These are phyloP conservation scores for Podospora anserina DNA, from an alignment of 495 filamentous ascomycete genomes.

Conservation along the genomic window DNA sequence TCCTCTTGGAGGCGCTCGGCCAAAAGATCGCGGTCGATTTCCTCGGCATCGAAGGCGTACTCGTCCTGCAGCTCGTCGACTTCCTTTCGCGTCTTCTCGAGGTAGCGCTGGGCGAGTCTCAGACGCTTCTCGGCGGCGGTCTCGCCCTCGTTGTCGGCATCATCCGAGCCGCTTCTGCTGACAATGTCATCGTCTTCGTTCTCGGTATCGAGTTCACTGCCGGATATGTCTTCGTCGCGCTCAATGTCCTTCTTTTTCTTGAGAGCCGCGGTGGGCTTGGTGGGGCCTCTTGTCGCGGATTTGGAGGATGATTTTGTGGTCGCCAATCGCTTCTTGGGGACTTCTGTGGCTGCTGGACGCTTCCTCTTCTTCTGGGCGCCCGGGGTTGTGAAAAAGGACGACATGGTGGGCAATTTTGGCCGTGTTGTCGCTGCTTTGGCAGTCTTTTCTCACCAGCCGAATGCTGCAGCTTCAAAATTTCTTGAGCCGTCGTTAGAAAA, in stretches of 20 bases:
- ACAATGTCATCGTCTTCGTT: slow-evolving; percentile 32
- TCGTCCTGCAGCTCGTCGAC: slow-evolving; percentile 46
- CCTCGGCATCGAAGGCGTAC: slow-evolving; percentile 83
- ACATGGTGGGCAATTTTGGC: slow-evolving; percentile 51
- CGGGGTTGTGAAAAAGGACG: slow-evolving; percentile 81
- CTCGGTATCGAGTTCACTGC: slow-evolving; percentile 66
- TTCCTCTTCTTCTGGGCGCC: slow-evolving; percentile 79
- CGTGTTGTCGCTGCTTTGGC: slow-evolving; percentile 13
- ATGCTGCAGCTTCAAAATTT: slow-evolving; percentile 24
- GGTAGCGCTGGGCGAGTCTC: slow-evolving; percentile 86
- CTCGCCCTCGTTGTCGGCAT: slow-evolving; percentile 61
- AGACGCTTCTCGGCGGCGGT: slow-evolving; percentile 84
- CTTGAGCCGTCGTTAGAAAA: slow-evolving; percentile 21
- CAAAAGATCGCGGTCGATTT: slow-evolving; percentile 88
- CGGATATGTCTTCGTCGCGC: slow-evolving; percentile 76
- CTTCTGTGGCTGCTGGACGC: slow-evolving; percentile 42
- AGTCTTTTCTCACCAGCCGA: slow-evolving; percentile 15
- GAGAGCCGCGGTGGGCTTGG: slow-evolving; percentile 44
- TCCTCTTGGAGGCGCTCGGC: slow-evolving; percentile 87
- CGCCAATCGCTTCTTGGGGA: slow-evolving; percentile 47
- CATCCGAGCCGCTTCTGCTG: slow-evolving; percentile 46
- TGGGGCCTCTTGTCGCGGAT: slow-evolving; percentile 45
- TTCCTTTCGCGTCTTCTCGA: slow-evolving; percentile 83
- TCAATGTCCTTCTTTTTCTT: slow-evolving; percentile 58
- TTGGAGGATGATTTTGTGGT: slow-evolving; percentile 33